These are phyloP conservation scores for Trichoderma gracile DNA, from an alignment of 2,329 filamentous ascomycete genomes.

Conservation along the genomic window DNA sequence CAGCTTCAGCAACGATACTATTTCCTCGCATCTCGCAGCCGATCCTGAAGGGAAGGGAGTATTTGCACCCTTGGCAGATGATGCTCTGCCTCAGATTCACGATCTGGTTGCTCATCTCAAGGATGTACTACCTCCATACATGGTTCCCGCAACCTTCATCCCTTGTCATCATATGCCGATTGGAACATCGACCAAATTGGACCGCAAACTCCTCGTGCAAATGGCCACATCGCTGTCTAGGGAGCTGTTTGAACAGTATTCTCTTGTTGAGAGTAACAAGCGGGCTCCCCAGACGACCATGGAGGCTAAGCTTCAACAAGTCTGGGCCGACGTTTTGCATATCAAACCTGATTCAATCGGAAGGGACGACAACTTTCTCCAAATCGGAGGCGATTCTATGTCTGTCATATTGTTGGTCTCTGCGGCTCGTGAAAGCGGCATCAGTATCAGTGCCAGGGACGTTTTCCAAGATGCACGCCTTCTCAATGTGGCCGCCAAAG, in stretches of 20 bases:
- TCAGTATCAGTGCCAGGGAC: conserved; percentile 23
- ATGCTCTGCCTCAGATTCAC: neutral
- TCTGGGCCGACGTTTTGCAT: conserved; percentile 9
- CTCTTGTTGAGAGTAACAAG: neutral
- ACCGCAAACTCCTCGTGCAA: neutral
- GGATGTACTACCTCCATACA: neutral
- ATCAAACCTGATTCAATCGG: conserved; percentile 23
- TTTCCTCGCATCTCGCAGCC: neutral
- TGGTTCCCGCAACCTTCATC: conserved; percentile 3
- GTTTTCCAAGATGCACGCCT: conserved; percentile 28
- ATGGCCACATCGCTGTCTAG: neutral
- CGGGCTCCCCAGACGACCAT: neutral
- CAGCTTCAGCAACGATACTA: neutral
- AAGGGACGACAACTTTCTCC: conserved; percentile 28
- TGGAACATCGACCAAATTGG: neutral
- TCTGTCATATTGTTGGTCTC: neutral
- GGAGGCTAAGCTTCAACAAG: neutral
- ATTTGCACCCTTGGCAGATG: neutral
- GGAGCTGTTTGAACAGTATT: neutral
- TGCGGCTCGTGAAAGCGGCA: neutral
- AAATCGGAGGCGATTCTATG: conserved; percentile 30
- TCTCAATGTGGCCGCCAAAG: neutral
- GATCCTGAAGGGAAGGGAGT: neutral
- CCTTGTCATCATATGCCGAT: conserved; percentile 4
- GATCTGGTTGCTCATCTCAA: neutral